Conservation (phyloP, 257 asterid species). For the Rehmannia glutinosa region DNA sequence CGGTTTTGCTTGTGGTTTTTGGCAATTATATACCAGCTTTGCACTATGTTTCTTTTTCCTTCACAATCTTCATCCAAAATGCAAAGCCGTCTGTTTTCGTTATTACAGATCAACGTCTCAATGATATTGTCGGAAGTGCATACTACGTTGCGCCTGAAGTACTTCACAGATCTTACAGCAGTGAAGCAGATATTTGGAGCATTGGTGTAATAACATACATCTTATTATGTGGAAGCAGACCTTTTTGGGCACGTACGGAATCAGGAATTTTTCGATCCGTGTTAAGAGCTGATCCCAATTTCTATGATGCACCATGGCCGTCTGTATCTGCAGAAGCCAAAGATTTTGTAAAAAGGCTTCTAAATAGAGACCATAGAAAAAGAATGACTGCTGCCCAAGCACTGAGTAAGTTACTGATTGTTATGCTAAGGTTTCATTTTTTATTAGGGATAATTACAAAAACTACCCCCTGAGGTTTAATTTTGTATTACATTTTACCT, state of each 20-base stretch:
- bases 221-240: slow-evolving; percentile 93
- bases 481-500: too few relatives aligned
- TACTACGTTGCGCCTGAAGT: slow-evolving; percentile 98
- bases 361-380: slow-evolving; percentile 86
- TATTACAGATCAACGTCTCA: slow-evolving; percentile 86
- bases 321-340: slow-evolving; percentile 73
- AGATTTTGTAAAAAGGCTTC: slow-evolving; percentile 90
- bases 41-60: too few relatives aligned
- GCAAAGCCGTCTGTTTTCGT: too few relatives aligned
- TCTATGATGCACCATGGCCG: slow-evolving; percentile 92
- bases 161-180: slow-evolving; percentile 87
- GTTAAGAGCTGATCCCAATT: slow-evolving; percentile 94
- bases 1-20: too few relatives aligned
- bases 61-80: too few relatives aligned
- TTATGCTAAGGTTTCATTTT: not conserved
- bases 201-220: slow-evolving; percentile 91
- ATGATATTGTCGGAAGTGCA: slow-evolving; percentile 95
- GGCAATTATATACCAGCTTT: too few relatives aligned
- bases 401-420: slow-evolving; percentile 44
- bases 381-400: slow-evolving; percentile 98
- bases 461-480: too few relatives aligned
- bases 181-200: slow-evolving; percentile 96
- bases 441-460: too few relatives aligned
- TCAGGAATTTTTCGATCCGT: slow-evolving; percentile 97
- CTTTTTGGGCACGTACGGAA: slow-evolving; percentile 99